These are phyloP conservation scores for Chalciporus sphaerocephalus DNA, from an alignment of 768 basidiomycete genomes.

Conservation along the genomic window DNA sequence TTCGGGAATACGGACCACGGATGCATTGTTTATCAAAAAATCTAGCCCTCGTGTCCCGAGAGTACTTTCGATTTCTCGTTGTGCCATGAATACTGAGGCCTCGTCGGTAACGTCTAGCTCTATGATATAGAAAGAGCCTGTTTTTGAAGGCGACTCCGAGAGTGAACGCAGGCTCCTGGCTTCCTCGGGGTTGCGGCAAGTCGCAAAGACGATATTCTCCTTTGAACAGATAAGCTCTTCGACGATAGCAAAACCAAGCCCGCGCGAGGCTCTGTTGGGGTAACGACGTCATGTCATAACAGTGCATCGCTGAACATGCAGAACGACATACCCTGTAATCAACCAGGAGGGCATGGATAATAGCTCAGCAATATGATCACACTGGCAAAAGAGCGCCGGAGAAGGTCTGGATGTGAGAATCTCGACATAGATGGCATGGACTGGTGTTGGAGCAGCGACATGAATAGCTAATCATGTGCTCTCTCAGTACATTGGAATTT, in stretches of 20 bases:
- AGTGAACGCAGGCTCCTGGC: constrained; percentile 23
- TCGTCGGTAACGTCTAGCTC: constrained; percentile 28
- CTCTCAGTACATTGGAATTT: too few species aligned
- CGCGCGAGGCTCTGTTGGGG: constrained; percentile 25
- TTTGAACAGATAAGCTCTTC: constrained; percentile 21
- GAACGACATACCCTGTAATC: constrained; percentile 1
- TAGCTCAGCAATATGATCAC: background rate
- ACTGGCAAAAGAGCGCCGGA: background rate
- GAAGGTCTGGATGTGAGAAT: too few species aligned
- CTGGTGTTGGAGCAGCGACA: too few species aligned
- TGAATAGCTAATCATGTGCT: too few species aligned
- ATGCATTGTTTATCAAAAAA: constrained; percentile 37
- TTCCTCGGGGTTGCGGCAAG: constrained; percentile 25
- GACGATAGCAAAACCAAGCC: constrained; percentile 29
- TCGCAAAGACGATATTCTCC: constrained; percentile 27
- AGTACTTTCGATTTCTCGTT: constrained; percentile 15
- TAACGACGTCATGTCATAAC: background rate
- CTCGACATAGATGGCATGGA: too few species aligned
- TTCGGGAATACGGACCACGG: constrained; percentile 23
- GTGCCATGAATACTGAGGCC: constrained; percentile 20
- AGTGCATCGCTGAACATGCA: background rate
- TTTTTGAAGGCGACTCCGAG: background rate
- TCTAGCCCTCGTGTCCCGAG: constrained; percentile 23
- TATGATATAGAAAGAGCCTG: constrained; percentile 25
- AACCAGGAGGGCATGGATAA: constrained; percentile 2